Conservation (phyloP, 2,329 filamentous ascomycete genomes). For the Fusarium mangiferae region DNA sequence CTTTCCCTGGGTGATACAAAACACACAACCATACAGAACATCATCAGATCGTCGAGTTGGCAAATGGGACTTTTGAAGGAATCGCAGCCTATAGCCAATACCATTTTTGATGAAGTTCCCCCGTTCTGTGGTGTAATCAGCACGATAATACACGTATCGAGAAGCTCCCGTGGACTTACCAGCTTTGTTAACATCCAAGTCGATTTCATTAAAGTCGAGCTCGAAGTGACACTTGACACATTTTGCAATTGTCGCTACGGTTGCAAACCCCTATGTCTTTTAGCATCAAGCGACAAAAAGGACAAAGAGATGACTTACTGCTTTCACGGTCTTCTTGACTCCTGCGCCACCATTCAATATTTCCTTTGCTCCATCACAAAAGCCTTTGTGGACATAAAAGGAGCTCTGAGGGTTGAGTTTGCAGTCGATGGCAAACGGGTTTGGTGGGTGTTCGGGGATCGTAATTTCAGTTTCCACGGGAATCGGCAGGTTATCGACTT, state of each 20-base stretch:
- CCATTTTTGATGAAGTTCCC: conserved; percentile 59
- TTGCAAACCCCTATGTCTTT: conserved; percentile 53
- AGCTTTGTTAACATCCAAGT: conserved; percentile 60
- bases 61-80: conserved; percentile 67
- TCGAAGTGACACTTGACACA: conserved; percentile 65
- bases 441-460: conserved; percentile 25
- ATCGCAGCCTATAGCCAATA: conserved; percentile 63
- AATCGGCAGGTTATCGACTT: conserved; percentile 42
- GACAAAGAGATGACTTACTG: conserved; percentile 48
- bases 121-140: conserved; percentile 48
- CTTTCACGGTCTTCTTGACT: conserved; percentile 61
- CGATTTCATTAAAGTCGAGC: conserved; percentile 63
- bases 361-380: conserved; percentile 65
- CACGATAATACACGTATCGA: not conserved
- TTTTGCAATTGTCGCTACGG: conserved; percentile 57
- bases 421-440: conserved; percentile 49
- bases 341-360: conserved; percentile 60
- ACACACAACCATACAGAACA: conserved; percentile 64
- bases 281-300: not conserved
- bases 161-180: conserved; percentile 49
- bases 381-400: conserved; percentile 63
- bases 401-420: conserved; percentile 59
- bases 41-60: conserved; percentile 62
- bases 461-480: conserved; percentile 37
- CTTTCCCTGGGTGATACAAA: conserved; percentile 61